Evolutionary conservation across 2,329 filamentous ascomycete genomes (phyloP).

Genomic region (Cladosporium oxysporum): DNA sequence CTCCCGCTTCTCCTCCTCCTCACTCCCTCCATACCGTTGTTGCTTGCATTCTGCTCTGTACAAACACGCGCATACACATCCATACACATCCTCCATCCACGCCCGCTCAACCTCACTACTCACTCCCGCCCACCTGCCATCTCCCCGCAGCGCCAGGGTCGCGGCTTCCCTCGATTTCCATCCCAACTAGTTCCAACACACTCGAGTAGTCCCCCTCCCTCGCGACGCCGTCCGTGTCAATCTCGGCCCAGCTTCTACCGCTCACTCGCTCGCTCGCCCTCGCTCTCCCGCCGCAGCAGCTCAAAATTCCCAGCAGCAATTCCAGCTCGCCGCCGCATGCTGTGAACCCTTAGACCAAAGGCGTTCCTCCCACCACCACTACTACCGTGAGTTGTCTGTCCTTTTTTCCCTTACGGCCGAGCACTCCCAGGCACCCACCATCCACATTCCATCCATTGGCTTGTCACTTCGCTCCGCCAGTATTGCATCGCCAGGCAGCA

Average conservation of each 20-base stretch:
- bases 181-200: background rate
- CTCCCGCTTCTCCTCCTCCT: background rate
- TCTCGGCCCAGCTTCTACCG: constrained; percentile 10
- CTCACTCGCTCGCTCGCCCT: constrained; percentile 2
- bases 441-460: constrained; percentile 7
- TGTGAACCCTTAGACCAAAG: constrained; percentile 4
- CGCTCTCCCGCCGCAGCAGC: constrained; percentile 4
- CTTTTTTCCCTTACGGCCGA: constrained; percentile 10
- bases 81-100: background rate
- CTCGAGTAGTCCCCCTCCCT: constrained; percentile 2
- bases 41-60: background rate
- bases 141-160: background rate
- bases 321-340: constrained; percentile 2
- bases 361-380: background rate
- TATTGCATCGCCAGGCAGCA: background rate
- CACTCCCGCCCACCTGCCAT: background rate
- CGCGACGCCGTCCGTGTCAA: constrained; percentile 13
- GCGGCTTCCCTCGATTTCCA: constrained; percentile 1
- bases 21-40: background rate
- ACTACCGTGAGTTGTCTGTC: constrained; percentile 5
- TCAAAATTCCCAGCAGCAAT: constrained; percentile 6
- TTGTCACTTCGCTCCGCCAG: background rate
- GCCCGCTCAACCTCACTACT: background rate
- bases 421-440: background rate
- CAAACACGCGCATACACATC: background rate